A percentile compares a stretch with the other conserved stretches of the same genome.
Evolutionary conservation across 805 yeast genomes (phyloP).

Genomic region (Kazachstania kunashirensis): DNA sequence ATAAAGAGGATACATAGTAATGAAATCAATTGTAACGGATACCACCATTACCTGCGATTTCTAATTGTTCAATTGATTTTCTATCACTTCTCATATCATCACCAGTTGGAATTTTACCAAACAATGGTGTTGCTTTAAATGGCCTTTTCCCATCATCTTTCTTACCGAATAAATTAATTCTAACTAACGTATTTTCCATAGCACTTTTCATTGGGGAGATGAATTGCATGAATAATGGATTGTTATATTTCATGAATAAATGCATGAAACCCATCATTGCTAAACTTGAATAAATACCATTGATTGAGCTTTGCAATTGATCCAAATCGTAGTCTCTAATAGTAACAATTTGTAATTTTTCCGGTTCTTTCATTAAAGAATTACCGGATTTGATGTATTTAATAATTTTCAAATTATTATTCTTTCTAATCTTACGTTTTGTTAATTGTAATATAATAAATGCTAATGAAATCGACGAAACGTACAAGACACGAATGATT

Average conservation of each 20-base stretch:
- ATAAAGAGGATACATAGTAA: too few relatives aligned
- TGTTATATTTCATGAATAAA: slow-evolving; percentile 91
- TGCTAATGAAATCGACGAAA: slow-evolving; percentile 54
- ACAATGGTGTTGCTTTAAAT: slow-evolving; percentile 77
- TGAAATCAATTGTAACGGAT: not conserved
- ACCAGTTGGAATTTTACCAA: slow-evolving; percentile 41
- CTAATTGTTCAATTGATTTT: slow-evolving; percentile 76
- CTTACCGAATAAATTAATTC: slow-evolving; percentile 77
- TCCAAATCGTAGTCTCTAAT: slow-evolving; percentile 89
- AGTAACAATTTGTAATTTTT: slow-evolving; percentile 77
- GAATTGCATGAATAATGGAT: slow-evolving; percentile 92
- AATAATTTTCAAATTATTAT: slow-evolving; percentile 85
- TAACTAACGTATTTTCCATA: slow-evolving; percentile 79
- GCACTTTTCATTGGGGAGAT: slow-evolving; percentile 85
- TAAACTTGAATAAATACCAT: slow-evolving; percentile 74
- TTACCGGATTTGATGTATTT: slow-evolving; percentile 84
- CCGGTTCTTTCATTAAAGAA: slow-evolving; percentile 62
- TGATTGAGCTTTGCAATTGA: slow-evolving; percentile 72
- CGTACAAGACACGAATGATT: slow-evolving; percentile 67
- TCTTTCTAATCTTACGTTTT: slow-evolving; percentile 48
- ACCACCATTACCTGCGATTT: slow-evolving; percentile 79
- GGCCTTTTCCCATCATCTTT: slow-evolving; percentile 92
- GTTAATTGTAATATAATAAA: slow-evolving; percentile 58
- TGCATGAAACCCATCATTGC: slow-evolving; percentile 99
- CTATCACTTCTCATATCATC: slow-evolving; percentile 68